Evolutionary conservation across 1,284 basidiomycete genomes (phyloP).

Genomic region (Trametes pubescens): DNA sequence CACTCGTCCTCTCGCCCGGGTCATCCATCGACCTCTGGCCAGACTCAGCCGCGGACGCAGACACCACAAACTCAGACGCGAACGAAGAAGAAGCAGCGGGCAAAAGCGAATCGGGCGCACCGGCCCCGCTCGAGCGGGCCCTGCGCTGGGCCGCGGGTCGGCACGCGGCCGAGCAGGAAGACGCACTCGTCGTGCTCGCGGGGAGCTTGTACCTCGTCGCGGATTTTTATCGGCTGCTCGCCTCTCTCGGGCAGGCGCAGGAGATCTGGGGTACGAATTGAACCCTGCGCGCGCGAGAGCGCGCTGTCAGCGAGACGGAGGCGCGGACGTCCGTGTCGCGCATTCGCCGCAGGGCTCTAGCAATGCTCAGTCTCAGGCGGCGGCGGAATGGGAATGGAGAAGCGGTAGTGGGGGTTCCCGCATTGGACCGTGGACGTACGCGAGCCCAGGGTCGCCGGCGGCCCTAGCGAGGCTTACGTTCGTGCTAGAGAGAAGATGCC

Average conservation of each 20-base stretch:
- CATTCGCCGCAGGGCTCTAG: background rate
- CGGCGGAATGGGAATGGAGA: slow-evolving; percentile 6
- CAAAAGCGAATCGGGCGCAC: background rate
- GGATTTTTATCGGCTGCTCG: slow-evolving; percentile 78
- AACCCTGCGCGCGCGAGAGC: background rate
- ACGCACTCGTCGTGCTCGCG: slow-evolving; percentile 72
- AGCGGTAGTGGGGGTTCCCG: slow-evolving; percentile 8
- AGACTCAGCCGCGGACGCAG: slow-evolving; percentile 31
- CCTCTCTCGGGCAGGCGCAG: slow-evolving; percentile 27
- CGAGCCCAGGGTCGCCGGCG: background rate
- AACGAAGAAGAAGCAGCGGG: slow-evolving; percentile 35
- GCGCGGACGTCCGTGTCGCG: slow-evolving; percentile 11
- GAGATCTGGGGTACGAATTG: slow-evolving; percentile 32
- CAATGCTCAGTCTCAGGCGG: slow-evolving; percentile 3
- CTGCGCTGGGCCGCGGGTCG: slow-evolving; percentile 35
- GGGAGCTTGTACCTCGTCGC: slow-evolving; percentile 93
- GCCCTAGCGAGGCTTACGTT: background rate
- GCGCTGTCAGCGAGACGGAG: slow-evolving; percentile 10
- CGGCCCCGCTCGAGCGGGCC: slow-evolving; percentile 28
- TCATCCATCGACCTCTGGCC: slow-evolving; percentile 51
- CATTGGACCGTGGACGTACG: background rate
- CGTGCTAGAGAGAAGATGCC: slow-evolving; percentile 4
- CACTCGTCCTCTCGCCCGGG: slow-evolving; percentile 49
- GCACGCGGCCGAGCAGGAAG: slow-evolving; percentile 35
- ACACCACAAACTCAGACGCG: slow-evolving; percentile 25